Evolutionary conservation across 2,329 filamentous ascomycete species (phyloP).

Genomic region (Lasiodiplodia sp.): DNA sequence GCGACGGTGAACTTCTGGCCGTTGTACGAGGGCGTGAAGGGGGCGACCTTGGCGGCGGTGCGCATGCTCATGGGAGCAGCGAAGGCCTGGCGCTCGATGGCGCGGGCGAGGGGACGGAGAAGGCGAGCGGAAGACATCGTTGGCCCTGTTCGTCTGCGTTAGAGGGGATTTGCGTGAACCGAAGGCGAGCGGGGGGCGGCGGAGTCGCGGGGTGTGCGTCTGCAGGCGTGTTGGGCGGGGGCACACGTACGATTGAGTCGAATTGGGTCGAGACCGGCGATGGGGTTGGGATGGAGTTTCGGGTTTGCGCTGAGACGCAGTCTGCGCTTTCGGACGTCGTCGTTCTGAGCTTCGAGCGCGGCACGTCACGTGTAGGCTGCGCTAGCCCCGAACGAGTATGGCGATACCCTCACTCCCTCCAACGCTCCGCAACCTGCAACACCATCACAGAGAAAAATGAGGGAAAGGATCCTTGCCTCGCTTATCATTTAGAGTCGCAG

Average conservation of each 20-base stretch:
- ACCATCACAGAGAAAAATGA: neutral
- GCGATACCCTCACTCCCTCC: neutral
- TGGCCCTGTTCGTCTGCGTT: conserved; percentile 30
- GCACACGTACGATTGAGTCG: conserved; percentile 28
- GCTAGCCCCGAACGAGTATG: neutral
- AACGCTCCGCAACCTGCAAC: neutral
- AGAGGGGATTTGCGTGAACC: conserved; percentile 34
- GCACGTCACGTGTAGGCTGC: neutral
- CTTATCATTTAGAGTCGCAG: neutral
- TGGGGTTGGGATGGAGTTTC: conserved; percentile 24
- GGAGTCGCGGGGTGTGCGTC: conserved; percentile 7
- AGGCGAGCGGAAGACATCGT: conserved; percentile 51
- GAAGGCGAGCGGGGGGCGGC: neutral
- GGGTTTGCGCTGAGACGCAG: conserved; percentile 15
- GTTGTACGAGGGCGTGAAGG: conserved; percentile 30
- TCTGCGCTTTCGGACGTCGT: conserved; percentile 24
- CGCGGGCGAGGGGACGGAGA: conserved; percentile 50
- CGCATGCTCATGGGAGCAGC: conserved; percentile 33
- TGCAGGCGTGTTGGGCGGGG: neutral
- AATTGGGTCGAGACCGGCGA: conserved; percentile 27
- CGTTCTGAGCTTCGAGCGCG: conserved; percentile 18
- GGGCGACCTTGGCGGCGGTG: conserved; percentile 29
- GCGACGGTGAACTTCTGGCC: conserved; percentile 27
- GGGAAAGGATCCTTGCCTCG: neutral
- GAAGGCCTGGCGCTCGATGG: conserved; percentile 48